Conservation (phyloP, 2,329 filamentous ascomycete genomes). For the Epichloe gansuensis region DNA sequence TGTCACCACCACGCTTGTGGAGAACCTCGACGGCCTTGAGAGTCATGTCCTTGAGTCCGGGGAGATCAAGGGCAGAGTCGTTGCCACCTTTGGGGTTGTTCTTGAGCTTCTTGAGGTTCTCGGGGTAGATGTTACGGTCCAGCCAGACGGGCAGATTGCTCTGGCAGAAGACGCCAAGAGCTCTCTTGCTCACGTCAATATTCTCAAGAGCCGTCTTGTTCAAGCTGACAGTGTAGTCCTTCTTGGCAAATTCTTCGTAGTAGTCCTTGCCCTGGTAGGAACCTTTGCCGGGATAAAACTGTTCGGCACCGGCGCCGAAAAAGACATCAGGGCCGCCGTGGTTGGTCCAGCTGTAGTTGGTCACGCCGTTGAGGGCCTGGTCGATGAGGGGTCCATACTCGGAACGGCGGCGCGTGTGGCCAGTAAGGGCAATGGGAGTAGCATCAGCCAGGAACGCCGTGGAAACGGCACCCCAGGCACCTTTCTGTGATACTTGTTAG, state of each 20-base stretch:
- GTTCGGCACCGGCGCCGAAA: slow-evolving; percentile 72
- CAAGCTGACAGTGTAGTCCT: slow-evolving; percentile 57
- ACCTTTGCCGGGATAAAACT: slow-evolving; percentile 54
- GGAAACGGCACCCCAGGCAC: slow-evolving; percentile 54
- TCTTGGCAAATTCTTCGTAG: slow-evolving; percentile 63
- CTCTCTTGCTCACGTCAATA: slow-evolving; percentile 45
- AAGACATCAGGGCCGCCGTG: slow-evolving; percentile 67
- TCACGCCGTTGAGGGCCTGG: slow-evolving; percentile 61
- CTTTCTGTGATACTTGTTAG: slow-evolving; percentile 23
- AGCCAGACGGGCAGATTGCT: slow-evolving; percentile 74
- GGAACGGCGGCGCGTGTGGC: slow-evolving; percentile 59
- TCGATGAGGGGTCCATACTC: slow-evolving; percentile 64
- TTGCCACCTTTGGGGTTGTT: slow-evolving; percentile 59
- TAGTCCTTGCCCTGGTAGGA: slow-evolving; percentile 65
- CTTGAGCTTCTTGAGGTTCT: slow-evolving; percentile 52
- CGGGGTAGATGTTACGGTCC: slow-evolving; percentile 68
- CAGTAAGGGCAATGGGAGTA: slow-evolving; percentile 62
- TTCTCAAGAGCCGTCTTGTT: slow-evolving; percentile 61
- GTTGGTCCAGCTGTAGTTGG: slow-evolving; percentile 72
- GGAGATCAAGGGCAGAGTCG: slow-evolving; percentile 57
- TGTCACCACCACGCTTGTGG: slow-evolving; percentile 49
- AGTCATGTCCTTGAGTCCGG: slow-evolving; percentile 81
- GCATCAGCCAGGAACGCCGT: slow-evolving; percentile 77
- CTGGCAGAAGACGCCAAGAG: slow-evolving; percentile 67
- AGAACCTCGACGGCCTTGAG: slow-evolving; percentile 75